Evolutionary conservation across 129 eudicot genomes (phyloP), one percentile per base, ranked within the genome.

Genomic region (Artemisia annua): DNA sequence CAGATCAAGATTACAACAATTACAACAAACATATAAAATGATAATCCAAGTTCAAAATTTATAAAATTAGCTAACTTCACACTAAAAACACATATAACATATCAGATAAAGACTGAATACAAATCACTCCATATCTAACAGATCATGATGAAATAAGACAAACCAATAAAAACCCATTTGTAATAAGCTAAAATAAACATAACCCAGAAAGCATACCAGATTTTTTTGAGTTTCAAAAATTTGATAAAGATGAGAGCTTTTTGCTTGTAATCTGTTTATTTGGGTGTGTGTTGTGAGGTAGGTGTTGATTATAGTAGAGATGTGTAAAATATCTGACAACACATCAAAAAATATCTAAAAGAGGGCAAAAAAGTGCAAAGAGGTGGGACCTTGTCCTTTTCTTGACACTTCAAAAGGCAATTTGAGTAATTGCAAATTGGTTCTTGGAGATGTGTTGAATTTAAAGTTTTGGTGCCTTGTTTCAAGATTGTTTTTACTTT

Each of bases 371-470:
- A 55, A 72, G 81, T 63, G 76, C 57, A 77, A 44, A 60, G 71
- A 80, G 83, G 91, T 89, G 85, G 89, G 88, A n/a, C 92, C 92
- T 65, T 82, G 84, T 86, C 83, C 12, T 80, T 85, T 77, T 89
- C 91, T 59, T 84, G 75, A 77, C 72, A 84, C 60, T 48, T 67
- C 48, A 74, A 54, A 77, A 22, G 75, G 78, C 58, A 58, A 51
- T 55, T 32, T 62, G 35, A 22, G 48, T 48, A 48, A 28, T 60
- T 58, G 53, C 69, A 76, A 68, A 28, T 76, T 59, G 62, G 22
- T 68, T 61, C 69, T 76, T 59, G 20, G 19, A 61, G 4, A 49
- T 18, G 15, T 67, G 50, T 24, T 4, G 19, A 30, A 2, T 76
- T 67, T 26, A 11, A 13, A 9, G 30, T 76, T 44, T 56, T 57